phyloP scores from a whole-genome alignment of 2,329 filamentous ascomycete genomes.

The Hymenoscyphus fructigenus region DNA sequence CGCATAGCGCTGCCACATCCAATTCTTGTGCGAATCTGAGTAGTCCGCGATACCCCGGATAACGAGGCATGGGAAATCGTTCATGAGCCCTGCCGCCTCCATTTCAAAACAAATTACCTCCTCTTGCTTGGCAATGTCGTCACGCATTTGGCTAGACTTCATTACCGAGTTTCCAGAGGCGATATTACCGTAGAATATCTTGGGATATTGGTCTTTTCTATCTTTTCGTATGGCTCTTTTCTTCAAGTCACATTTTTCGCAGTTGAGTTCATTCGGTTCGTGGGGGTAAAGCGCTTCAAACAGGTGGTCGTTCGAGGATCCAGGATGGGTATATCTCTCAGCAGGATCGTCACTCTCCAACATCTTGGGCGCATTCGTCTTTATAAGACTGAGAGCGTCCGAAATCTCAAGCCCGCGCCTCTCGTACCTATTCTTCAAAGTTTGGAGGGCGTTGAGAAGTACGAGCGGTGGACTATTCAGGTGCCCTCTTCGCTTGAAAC shows the following conservation, averaged over 20 bases:
- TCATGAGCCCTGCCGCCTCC: slow-evolving; percentile 18
- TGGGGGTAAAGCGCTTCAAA: not conserved
- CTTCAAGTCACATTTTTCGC: not conserved
- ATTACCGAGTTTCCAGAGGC: slow-evolving; percentile 19
- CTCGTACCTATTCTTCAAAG: not conserved
- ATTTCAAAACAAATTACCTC: slow-evolving; percentile 21
- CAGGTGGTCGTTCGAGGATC: not conserved
- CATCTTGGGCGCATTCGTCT: not conserved
- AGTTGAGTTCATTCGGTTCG: too few species aligned
- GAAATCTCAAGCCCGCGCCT: not conserved
- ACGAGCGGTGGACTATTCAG: slow-evolving; percentile 18
- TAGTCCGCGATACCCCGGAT: slow-evolving; percentile 25
- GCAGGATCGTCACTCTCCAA: not conserved
- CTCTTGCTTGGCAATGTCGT: not conserved
- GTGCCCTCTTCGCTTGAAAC: slow-evolving; percentile 13
- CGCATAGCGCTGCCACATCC: slow-evolving; percentile 21
- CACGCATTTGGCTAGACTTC: slow-evolving; percentile 11
- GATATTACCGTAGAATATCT: slow-evolving; percentile 19
- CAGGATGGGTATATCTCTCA: not conserved
- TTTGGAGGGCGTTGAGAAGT: slow-evolving; percentile 4
- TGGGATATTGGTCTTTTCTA: not conserved
- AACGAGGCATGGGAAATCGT: slow-evolving; percentile 19
- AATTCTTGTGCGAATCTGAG: slow-evolving; percentile 19
- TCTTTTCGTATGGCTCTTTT: not conserved
- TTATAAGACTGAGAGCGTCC: not conserved